Evolutionary conservation across 1,139 yeast species (phyloP).

Genomic region (Pichia sp.): DNA sequence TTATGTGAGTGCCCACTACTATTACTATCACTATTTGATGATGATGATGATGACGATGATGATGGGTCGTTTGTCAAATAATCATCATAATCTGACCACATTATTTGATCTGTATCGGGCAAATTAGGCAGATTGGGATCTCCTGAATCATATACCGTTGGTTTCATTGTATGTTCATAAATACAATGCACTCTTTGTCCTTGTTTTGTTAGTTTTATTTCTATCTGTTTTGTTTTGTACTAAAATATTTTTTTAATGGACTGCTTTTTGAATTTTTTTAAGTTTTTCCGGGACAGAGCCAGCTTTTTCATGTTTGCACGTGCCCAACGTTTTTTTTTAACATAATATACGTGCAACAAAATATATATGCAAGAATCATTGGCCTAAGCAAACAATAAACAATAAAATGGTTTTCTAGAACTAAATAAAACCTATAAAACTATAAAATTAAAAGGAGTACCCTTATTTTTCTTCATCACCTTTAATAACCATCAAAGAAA

Average conservation of each 20-base stretch:
- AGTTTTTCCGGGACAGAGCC: no score
- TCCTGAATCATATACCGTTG: conserved; percentile 33
- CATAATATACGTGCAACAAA: no score
- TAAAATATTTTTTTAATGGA: no score
- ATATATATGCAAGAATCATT: no score
- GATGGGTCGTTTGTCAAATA: conserved; percentile 9
- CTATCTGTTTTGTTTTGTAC: no score
- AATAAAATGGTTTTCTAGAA: not conserved
- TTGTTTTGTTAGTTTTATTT: no score
- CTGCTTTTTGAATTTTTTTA: no score
- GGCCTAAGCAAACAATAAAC: no score
- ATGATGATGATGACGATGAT: no score
- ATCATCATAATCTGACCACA: conserved; percentile 28
- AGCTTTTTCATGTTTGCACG: no score
- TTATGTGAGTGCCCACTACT: not conserved
- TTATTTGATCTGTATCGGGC: conserved; percentile 29
- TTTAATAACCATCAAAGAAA: conserved; percentile 35
- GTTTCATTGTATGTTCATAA: conserved; percentile 1
- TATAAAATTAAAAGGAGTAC: not conserved
- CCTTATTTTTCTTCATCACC: conserved; percentile 2
- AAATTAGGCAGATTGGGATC: conserved; percentile 37
- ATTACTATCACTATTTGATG: not conserved
- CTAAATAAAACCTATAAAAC: not conserved
- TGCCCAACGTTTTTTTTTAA: no score
- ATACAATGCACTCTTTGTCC: no score